Conservation (phyloP, 2,329 filamentous ascomycete species). For the Grosmannia huntii region DNA sequence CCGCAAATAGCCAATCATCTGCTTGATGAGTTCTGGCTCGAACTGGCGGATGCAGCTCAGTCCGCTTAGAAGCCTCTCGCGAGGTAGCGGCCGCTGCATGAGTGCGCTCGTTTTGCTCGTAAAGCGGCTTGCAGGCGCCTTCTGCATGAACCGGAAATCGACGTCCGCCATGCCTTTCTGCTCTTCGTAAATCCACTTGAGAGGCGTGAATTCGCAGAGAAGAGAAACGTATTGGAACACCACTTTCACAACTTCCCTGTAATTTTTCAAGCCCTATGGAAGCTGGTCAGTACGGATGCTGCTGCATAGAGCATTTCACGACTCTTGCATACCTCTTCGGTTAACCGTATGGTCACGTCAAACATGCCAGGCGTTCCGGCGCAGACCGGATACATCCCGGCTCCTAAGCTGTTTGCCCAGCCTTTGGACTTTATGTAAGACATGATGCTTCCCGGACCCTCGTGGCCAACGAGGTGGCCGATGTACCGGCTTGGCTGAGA, state of each 20-base stretch:
- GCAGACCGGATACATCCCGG: constrained; percentile 63
- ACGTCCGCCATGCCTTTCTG: constrained; percentile 83
- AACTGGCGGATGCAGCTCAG: constrained; percentile 67
- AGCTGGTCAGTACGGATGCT: not conserved
- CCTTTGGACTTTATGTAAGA: constrained; percentile 82
- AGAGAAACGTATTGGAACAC: constrained; percentile 89
- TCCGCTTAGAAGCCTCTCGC: constrained; percentile 79
- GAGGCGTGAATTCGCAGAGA: constrained; percentile 64
- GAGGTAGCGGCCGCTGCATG: constrained; percentile 83
- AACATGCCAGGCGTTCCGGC: constrained; percentile 68
- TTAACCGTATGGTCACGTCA: constrained; percentile 65
- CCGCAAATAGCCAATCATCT: constrained; percentile 59
- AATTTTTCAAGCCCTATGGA: constrained; percentile 56
- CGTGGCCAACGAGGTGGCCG: constrained; percentile 80
- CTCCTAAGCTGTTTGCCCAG: constrained; percentile 74
- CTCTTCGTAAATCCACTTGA: constrained; percentile 91
- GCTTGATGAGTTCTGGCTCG: constrained; percentile 60
- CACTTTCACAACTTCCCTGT: constrained; percentile 68
- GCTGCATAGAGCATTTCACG: not conserved
- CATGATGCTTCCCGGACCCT: constrained; percentile 84
- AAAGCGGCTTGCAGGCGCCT: constrained; percentile 78
- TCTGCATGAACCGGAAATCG: constrained; percentile 90
- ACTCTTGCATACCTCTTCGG: constrained; percentile 51
- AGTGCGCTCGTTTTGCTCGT: constrained; percentile 72
- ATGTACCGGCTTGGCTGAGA: constrained; percentile 77